Conservation (phyloP, 164 flowering plant genomes). For the Cinnamomum chago region DNA sequence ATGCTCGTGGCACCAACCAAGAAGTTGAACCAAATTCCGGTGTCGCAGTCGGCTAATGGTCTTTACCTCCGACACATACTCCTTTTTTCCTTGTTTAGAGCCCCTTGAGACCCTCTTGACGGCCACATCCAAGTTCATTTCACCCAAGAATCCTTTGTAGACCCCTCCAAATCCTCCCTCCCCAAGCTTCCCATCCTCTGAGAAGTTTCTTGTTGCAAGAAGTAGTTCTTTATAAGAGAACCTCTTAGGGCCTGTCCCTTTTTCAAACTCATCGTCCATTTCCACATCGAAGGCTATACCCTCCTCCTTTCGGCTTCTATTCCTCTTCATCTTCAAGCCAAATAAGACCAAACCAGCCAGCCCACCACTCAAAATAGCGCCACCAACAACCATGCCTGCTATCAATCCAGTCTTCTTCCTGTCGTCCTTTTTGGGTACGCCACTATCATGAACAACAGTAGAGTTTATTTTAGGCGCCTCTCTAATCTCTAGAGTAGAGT, state of each 20-base stretch:
- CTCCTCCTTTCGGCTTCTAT: background rate
- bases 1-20: conserved; percentile 52
- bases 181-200: conserved; percentile 6
- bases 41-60: conserved; percentile 6
- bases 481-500: background rate
- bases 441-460: background rate
- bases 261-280: background rate
- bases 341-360: background rate
- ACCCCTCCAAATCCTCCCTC: conserved; percentile 13
- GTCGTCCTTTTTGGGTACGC: background rate
- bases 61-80: conserved; percentile 5
- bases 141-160: background rate
- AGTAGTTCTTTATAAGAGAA: background rate
- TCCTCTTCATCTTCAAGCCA: background rate
- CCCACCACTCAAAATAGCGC: conserved; percentile 7
- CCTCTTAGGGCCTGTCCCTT: background rate
- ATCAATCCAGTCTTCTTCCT: conserved; percentile 8
- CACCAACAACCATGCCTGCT: background rate
- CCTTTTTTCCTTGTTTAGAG: conserved; percentile 6
- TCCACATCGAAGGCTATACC: background rate
- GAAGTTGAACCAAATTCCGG: conserved; percentile 26
- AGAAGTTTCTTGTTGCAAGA: background rate
- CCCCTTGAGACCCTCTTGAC: conserved; percentile 4
- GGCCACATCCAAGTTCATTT: background rate
- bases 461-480: too few relatives aligned